A percentile compares a stretch with the other conserved stretches of the same genome.
Conservation (phyloP, 495 filamentous ascomycete species). For the Monascus purpureus region DNA sequence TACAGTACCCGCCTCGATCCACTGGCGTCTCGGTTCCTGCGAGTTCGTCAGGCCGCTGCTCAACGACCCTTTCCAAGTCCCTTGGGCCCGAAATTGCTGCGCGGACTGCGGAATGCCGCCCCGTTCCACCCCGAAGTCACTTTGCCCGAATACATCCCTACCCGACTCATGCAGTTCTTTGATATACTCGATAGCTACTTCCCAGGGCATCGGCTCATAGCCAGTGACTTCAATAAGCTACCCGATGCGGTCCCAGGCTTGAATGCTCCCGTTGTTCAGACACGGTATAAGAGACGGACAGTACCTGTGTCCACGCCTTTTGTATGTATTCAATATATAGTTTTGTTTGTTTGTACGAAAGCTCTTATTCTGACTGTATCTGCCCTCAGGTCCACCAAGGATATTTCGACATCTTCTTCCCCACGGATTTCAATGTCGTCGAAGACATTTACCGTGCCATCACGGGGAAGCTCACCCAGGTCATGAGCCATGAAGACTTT, state of each 20-base stretch:
- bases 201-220: constrained; percentile 75
- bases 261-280: constrained; percentile 93
- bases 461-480: constrained; percentile 78
- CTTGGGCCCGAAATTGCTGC: constrained; percentile 37
- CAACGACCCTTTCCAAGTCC: constrained; percentile 39
- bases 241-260: constrained; percentile 69
- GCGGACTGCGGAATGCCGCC: constrained; percentile 42
- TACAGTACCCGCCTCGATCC: constrained; percentile 71
- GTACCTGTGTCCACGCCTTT: constrained; percentile 85
- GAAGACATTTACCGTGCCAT: constrained; percentile 83
- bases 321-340: constrained; percentile 36
- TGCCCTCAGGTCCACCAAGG: constrained; percentile 73
- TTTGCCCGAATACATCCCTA: constrained; percentile 82
- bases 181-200: constrained; percentile 76
- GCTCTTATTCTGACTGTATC: neutral
- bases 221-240: constrained; percentile 77
- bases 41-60: constrained; percentile 57
- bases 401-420: constrained; percentile 98
- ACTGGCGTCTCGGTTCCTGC: constrained; percentile 65
- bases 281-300: constrained; percentile 68
- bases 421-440: constrained; percentile 79
- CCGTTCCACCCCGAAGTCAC: constrained; percentile 63
- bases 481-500: constrained; percentile 81
- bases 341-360: neutral
- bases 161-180: constrained; percentile 90